Evolutionary conservation across 176 grass and related monocot genomes (phyloP), one percentile per base, ranked within the genome.

Genomic region (Oryza nivara): DNA sequence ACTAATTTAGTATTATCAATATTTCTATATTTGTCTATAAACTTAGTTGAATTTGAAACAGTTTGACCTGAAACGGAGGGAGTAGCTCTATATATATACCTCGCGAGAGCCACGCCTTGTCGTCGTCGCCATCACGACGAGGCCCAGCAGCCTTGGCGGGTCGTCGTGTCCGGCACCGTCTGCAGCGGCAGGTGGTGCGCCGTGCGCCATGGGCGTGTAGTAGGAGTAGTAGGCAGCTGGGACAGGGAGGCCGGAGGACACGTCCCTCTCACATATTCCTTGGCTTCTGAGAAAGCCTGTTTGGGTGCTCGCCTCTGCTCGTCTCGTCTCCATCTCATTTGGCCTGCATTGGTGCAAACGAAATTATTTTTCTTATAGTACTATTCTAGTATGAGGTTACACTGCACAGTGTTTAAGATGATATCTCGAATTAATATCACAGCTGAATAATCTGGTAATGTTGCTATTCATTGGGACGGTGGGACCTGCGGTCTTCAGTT

Each of bases 201-300:
- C 56, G 56, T 54, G 43, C 43, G 26, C 73, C 81, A 63, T 83
- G 70, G 32, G 47, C 73, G 82, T 22, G 65, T 54, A 14, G 73
- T 65, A 5, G 58, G 35, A 70, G 82, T 68, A 22, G 81, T 7
- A 34, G 36, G 35, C 36, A 19, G 52, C 43, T 20, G 43, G 14
- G 45, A 38, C 22, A 12, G 35, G 74, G 7, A 68, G 11, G 74
- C 47, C 22, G 35, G 73, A 85, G 65, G 83, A 17, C 66, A 70
- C 23, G 49, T 85, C 74, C 49, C 35, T 70, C 83, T 85, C 83
- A 10, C 65, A 17, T 63, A 78, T 85, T 78, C 66, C 74, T 78
- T 36, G 74, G 83, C 66, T 34, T 77, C 83, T 78, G 66, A 64
- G 16, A 17, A 48, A 71, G 75, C 25, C 14, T 35, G 41, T 4